Percentiles rank a stretch among this genome's conserved stretches.
Evolutionary conservation across 805 yeast genomes (phyloP).

Genomic region (Yarrowia porcina): DNA sequence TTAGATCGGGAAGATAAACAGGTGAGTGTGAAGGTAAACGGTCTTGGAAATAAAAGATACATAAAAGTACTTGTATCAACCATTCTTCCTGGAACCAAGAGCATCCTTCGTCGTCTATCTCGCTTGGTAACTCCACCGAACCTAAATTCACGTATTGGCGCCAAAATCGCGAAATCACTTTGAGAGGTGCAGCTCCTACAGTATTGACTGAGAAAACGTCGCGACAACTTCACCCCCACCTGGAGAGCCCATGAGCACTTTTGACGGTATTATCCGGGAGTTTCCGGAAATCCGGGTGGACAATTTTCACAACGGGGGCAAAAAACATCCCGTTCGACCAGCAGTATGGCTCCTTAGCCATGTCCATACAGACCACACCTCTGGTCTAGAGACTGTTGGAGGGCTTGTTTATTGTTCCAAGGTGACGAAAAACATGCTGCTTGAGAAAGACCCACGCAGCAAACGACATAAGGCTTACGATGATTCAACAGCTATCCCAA

Average conservation of each 20-base stretch:
- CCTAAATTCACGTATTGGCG: conserved; percentile 10
- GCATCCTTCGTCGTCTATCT: too few species aligned
- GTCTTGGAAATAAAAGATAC: too few species aligned
- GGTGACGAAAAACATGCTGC: conserved; percentile 5
- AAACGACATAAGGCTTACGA: conserved; percentile 15
- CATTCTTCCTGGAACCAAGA: too few species aligned
- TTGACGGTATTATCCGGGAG: conserved; percentile 15
- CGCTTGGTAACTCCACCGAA: background rate
- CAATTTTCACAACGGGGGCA: conserved; percentile 19
- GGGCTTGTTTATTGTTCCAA: conserved; percentile 9
- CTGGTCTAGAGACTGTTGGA: conserved; percentile 7
- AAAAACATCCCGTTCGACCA: background rate
- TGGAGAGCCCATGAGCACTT: conserved; percentile 23
- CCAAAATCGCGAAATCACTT: conserved; percentile 19
- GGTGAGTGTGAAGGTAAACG: too few species aligned
- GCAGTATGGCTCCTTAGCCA: conserved; percentile 15
- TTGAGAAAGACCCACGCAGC: conserved; percentile 7
- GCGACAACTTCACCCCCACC: background rate
- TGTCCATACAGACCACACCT: conserved; percentile 17
- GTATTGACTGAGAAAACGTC: background rate
- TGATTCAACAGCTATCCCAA: background rate
- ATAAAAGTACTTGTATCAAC: too few species aligned
- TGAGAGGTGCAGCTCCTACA: background rate
- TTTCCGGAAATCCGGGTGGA: conserved; percentile 24
- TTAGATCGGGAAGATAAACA: too few species aligned